Base-by-base conservation (phyloP, 345 rosid species). In the Eucalyptus polybractea region DNA sequence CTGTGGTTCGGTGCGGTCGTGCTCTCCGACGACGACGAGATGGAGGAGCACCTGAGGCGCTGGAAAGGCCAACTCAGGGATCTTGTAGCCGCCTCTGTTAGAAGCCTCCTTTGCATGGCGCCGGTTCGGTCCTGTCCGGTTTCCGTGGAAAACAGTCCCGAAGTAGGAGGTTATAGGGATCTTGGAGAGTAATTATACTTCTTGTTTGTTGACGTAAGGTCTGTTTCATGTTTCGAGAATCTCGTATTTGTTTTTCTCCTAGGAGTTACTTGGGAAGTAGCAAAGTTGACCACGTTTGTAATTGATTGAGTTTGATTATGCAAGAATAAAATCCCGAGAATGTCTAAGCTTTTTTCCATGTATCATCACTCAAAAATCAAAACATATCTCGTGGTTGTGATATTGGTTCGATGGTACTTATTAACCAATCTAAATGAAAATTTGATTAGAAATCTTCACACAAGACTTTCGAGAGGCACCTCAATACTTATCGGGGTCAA, bases 1-100 rank as follows among this genome's bases (percentile, higher is more conserved):
- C 42, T 90, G 10, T 93, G 92, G 91, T 91, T 31, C 54, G 92
- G 93, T 3, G 27, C 50, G 5, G 93, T 91, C 11, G 92, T 86
- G 7, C n/a, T 72, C 10, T 17, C 86, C 22, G 91, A 89, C 13
- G 92, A 88, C 5, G 89, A 87, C 8, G 89, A 81, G 60, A 88
- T 87, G 51, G 54, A 76, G 11, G 88, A 90, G 4, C n/a, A 4
- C 10, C 6, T 86, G 42, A 87, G 50, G 87, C 8, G 5, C 29
- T 4, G 40, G 17, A 29, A 88, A 45, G 65, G 53, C 16, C 87
- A 50, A 2, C 51, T 50, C 51, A 50, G 21, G 33, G 33, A 33
- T 33, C 13, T 13, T 50, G 50, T 50, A 50, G 50, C 1, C 50
- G 50, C 50, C 50, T 50, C 51, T 50, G 1, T 50, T 50, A 50